phyloP scores from a whole-genome alignment of 768 basidiomycete species.

The Russula foetens region DNA sequence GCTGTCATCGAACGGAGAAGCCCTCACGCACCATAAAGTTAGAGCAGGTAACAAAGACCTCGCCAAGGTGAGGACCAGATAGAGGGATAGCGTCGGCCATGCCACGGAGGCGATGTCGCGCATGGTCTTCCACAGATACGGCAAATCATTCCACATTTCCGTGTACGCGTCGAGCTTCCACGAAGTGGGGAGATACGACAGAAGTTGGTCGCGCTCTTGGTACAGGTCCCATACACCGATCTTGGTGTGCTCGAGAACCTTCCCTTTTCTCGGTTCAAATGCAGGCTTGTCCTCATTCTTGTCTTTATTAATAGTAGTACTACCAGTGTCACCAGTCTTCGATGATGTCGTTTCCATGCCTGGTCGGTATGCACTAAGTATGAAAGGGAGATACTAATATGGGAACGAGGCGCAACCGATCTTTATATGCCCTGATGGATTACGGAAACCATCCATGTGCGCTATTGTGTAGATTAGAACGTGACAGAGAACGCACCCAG shows the following conservation, averaged over 20 bases:
- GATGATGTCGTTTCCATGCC: neutral
- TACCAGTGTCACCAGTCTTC: neutral
- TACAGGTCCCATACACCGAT: conserved; percentile 76
- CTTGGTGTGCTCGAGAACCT: conserved; percentile 43
- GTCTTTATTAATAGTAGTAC: no score
- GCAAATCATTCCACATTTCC: conserved; percentile 42
- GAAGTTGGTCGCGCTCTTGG: conserved; percentile 41
- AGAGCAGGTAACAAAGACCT: conserved; percentile 3
- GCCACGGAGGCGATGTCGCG: conserved; percentile 2
- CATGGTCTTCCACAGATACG: conserved; percentile 61
- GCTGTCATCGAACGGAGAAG: neutral
- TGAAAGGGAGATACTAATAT: no score
- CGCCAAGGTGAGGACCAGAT: neutral
- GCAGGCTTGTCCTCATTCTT: neutral
- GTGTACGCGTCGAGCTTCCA: conserved; percentile 39
- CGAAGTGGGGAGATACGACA: conserved; percentile 32
- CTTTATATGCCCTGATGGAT: neutral
- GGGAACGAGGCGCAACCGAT: neutral
- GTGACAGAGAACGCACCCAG: no score
- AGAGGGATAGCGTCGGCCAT: conserved; percentile 5
- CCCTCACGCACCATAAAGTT: conserved; percentile 1
- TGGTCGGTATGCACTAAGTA: neutral
- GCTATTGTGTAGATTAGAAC: no score
- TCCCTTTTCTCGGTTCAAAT: neutral
- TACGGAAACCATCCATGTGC: no score